Evolutionary conservation across 1,284 basidiomycete species (phyloP).

Genomic region (Tausonia pullulans): DNA sequence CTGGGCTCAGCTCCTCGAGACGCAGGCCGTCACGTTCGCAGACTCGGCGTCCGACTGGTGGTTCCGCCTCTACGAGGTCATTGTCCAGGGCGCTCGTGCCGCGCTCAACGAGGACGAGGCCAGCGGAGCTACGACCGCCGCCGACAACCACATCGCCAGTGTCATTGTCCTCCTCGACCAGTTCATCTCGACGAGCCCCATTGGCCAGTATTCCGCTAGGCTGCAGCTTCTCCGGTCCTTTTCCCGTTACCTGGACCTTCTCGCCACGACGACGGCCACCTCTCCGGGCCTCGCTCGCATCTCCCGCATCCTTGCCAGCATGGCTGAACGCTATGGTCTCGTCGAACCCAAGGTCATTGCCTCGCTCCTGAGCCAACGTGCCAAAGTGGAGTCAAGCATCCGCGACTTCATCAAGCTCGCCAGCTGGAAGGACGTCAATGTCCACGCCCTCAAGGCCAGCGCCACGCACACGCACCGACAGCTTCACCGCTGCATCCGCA

Average conservation of each 20-base stretch:
- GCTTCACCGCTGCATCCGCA: slow-evolving; percentile 81
- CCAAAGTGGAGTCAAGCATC: slow-evolving; percentile 66
- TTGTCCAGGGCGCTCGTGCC: slow-evolving; percentile 53
- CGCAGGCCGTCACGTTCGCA: slow-evolving; percentile 52
- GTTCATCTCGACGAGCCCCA: slow-evolving; percentile 63
- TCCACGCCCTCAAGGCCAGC: slow-evolving; percentile 85
- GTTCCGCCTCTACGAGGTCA: slow-evolving; percentile 79
- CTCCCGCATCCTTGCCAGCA: slow-evolving; percentile 53
- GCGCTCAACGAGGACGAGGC: slow-evolving; percentile 31
- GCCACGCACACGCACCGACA: slow-evolving; percentile 84
- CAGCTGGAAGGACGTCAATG: slow-evolving; percentile 96
- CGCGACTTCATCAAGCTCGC: slow-evolving; percentile 82
- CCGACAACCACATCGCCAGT: slow-evolving; percentile 50
- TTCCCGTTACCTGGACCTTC: slow-evolving; percentile 41
- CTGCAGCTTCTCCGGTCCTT: slow-evolving; percentile 63
- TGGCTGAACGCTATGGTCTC: slow-evolving; percentile 55
- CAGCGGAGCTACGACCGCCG: slow-evolving; percentile 28
- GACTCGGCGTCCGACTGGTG: slow-evolving; percentile 70
- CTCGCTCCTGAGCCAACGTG: slow-evolving; percentile 50
- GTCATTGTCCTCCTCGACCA: slow-evolving; percentile 71
- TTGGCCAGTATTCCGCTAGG: slow-evolving; percentile 70
- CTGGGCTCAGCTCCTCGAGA: slow-evolving; percentile 73
- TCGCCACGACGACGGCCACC: slow-evolving; percentile 14
- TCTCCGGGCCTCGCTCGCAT: slow-evolving; percentile 29
- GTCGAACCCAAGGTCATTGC: slow-evolving; percentile 46